Conservation (phyloP, 2,329 filamentous ascomycete species). For the Lachnum nothofagi region DNA sequence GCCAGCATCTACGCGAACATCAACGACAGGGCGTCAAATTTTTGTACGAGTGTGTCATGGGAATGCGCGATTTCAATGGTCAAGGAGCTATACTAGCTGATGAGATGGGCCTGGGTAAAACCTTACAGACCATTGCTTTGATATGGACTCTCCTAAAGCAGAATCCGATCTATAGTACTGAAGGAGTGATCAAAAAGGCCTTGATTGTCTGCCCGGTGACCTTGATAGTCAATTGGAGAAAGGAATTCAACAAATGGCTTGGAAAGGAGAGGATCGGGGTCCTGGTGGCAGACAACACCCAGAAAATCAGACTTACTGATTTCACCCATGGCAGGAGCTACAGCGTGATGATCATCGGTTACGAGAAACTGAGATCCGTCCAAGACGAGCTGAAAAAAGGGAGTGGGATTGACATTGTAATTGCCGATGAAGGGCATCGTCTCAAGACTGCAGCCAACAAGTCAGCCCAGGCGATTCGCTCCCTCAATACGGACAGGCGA, state of each 20-base stretch:
- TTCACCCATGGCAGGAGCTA: constrained; percentile 66
- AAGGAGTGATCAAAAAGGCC: constrained; percentile 59
- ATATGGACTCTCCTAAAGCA: constrained; percentile 70
- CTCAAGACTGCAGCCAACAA: constrained; percentile 96
- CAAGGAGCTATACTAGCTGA: constrained; percentile 68
- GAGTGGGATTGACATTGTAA: constrained; percentile 71
- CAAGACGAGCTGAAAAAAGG: constrained; percentile 61
- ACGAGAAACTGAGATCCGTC: constrained; percentile 62
- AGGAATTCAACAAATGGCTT: constrained; percentile 70
- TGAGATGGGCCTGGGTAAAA: constrained; percentile 73
- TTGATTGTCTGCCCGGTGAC: constrained; percentile 70
- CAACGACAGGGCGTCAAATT: constrained; percentile 67
- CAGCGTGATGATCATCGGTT: constrained; percentile 68
- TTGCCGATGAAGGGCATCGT: constrained; percentile 94
- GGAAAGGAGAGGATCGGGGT: constrained; percentile 66
- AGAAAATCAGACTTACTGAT: constrained; percentile 55
- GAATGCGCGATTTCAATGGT: constrained; percentile 59
- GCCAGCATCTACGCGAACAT: constrained; percentile 59
- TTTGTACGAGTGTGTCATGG: constrained; percentile 72
- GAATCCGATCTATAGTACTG: constrained; percentile 56
- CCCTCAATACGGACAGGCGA: constrained; percentile 65
- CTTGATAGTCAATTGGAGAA: constrained; percentile 67
- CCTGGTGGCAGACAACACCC: constrained; percentile 57
- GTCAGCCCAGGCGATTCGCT: constrained; percentile 80
- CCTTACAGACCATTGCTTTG: constrained; percentile 65